Percentiles rank a stretch among this genome's conserved stretches.
Evolutionary conservation across 495 filamentous ascomycete species (phyloP).

Genomic region (Penicillium simplicissimum): DNA sequence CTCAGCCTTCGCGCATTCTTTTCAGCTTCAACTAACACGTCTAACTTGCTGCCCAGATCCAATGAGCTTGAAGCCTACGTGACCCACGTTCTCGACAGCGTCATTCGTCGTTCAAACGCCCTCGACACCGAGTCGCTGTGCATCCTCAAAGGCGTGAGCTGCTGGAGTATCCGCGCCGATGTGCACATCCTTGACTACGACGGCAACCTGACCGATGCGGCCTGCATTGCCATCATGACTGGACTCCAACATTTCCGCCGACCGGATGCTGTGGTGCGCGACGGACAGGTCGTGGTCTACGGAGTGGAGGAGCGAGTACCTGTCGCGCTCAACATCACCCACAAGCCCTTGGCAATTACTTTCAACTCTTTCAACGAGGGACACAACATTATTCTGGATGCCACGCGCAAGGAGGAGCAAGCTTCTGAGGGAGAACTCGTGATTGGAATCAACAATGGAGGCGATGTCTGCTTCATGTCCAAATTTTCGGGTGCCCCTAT

Average conservation of each 20-base stretch:
- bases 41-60: conserved; percentile 43
- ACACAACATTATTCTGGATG: conserved; percentile 69
- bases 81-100: conserved; percentile 85
- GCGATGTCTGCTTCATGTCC: conserved; percentile 87
- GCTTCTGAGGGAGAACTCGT: conserved; percentile 80
- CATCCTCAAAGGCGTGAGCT: conserved; percentile 84
- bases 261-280: conserved; percentile 81
- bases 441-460: conserved; percentile 81
- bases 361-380: conserved; percentile 77
- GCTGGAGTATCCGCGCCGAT: conserved; percentile 86
- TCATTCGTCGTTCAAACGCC: conserved; percentile 86
- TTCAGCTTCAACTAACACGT: background rate
- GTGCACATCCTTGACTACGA: conserved; percentile 88
- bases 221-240: conserved; percentile 83
- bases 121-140: conserved; percentile 95
- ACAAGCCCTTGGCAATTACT: conserved; percentile 84
- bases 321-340: conserved; percentile 83
- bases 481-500: conserved; percentile 83
- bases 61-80: conserved; percentile 80
- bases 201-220: conserved; percentile 80
- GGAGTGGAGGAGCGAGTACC: conserved; percentile 83
- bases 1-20: background rate
- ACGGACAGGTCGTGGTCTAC: conserved; percentile 79
- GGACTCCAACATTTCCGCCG: conserved; percentile 87
- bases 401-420: conserved; percentile 81